phyloP scores from a whole-genome alignment of 108 stramenopile genomes.

The Conticribra guillardii region DNA sequence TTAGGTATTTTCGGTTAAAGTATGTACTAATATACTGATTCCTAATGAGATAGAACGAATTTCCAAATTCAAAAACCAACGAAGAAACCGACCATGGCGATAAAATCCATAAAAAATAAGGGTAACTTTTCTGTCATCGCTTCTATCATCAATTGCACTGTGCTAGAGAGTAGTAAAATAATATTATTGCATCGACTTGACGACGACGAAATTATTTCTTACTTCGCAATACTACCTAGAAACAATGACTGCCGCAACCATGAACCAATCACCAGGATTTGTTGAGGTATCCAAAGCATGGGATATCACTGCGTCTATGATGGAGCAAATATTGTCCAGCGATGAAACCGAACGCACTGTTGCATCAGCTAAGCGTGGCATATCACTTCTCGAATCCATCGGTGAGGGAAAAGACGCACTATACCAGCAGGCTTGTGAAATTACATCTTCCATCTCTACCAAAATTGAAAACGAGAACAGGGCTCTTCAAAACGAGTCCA shows the following conservation, averaged over 20 bases:
- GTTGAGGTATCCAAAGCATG: constrained; percentile 15
- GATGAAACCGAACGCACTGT: not conserved
- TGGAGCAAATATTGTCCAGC: constrained; percentile 4
- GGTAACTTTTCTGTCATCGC: too few species aligned
- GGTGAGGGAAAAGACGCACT: constrained; percentile 13
- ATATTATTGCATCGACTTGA: too few species aligned
- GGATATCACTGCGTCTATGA: constrained; percentile 11
- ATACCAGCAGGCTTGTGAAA: not conserved
- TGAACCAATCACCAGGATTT: constrained; percentile 7
- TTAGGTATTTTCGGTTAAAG: too few species aligned
- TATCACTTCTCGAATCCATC: not conserved
- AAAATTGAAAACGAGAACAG: constrained; percentile 15
- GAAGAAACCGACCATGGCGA: too few species aligned
- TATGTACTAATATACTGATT: too few species aligned
- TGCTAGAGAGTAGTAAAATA: too few species aligned
- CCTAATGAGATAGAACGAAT: too few species aligned
- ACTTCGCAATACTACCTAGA: not conserved
- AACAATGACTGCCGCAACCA: not conserved
- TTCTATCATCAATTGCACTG: too few species aligned
- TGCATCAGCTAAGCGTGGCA: not conserved
- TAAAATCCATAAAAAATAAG: too few species aligned
- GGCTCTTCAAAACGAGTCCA: constrained; percentile 13
- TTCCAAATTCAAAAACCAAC: too few species aligned
- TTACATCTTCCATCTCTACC: constrained; percentile 6
- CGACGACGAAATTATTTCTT: not conserved